A percentile compares a stretch with the other conserved stretches of the same genome.
These are phyloP conservation scores for Cystofilobasidium ferigula DNA, from an alignment of 768 basidiomycete genomes.

Conservation along the genomic window DNA sequence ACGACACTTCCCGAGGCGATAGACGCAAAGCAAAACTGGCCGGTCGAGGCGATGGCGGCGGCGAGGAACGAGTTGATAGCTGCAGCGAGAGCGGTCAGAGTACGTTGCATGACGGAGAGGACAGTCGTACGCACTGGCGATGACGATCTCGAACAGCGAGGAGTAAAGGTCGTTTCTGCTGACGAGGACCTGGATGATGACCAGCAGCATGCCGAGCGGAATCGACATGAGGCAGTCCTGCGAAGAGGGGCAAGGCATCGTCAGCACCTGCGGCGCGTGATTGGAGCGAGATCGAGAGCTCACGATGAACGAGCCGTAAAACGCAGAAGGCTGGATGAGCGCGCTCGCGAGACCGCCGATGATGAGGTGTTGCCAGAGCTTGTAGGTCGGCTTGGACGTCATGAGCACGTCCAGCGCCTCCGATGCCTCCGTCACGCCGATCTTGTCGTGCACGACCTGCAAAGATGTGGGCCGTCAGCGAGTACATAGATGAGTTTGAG, in stretches of 20 bases:
- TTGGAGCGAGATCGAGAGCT: neutral
- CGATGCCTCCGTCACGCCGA: constrained; percentile 63
- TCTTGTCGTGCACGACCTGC: constrained; percentile 67
- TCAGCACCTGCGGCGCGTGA: neutral
- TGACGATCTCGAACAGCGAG: constrained; percentile 74
- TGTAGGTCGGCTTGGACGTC: constrained; percentile 48
- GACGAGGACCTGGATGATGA: constrained; percentile 59
- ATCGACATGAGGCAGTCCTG: constrained; percentile 56
- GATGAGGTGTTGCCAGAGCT: constrained; percentile 50
- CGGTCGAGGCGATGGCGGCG: constrained; percentile 58
- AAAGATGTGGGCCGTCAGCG: neutral
- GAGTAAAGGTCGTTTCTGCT: constrained; percentile 66
- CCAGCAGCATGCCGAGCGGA: constrained; percentile 64
- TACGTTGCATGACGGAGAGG: neutral
- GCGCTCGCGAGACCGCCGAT: constrained; percentile 68
- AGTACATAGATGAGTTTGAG: neutral
- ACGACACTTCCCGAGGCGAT: constrained; percentile 66
- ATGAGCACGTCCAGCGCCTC: constrained; percentile 61
- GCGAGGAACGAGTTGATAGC: constrained; percentile 67
- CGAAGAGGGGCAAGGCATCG: neutral
- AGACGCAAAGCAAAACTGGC: constrained; percentile 69
- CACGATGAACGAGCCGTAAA: constrained; percentile 59
- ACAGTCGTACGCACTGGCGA: constrained; percentile 41
- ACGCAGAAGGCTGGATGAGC: constrained; percentile 58
- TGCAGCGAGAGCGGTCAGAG: neutral